phyloP scores from a whole-genome alignment of 2,329 filamentous ascomycete species.

The Ophioceras dolichostomum region DNA sequence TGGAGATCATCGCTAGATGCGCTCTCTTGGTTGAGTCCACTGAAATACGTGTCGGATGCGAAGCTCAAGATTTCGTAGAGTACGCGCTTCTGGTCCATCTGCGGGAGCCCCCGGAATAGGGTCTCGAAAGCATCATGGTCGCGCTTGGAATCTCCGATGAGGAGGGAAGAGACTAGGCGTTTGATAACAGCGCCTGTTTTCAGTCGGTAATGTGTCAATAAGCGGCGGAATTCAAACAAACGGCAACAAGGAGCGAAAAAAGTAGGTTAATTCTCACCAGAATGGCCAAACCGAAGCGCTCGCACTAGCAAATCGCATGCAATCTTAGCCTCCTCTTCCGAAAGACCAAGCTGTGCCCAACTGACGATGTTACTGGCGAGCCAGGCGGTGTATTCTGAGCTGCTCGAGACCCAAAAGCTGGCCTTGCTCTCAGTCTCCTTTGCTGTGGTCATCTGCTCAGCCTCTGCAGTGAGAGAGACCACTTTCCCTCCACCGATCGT shows the following conservation, averaged over 20 bases:
- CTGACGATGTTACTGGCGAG: slow-evolving; percentile 49
- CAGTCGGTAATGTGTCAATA: too few relatives aligned
- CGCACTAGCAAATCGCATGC: slow-evolving; percentile 40
- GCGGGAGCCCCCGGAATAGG: slow-evolving; percentile 22
- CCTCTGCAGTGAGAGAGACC: slow-evolving; percentile 40
- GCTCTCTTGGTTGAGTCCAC: slow-evolving; percentile 5
- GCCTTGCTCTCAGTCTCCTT: slow-evolving; percentile 16
- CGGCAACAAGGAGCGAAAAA: too few relatives aligned
- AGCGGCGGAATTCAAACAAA: too few relatives aligned
- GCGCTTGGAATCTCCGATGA: slow-evolving; percentile 14
- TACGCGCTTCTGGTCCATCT: slow-evolving; percentile 27
- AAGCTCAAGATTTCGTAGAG: slow-evolving; percentile 26
- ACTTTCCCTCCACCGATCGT: slow-evolving; percentile 36
- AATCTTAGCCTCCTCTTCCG: slow-evolving; percentile 24
- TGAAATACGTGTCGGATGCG: slow-evolving; percentile 32
- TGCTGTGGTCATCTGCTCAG: slow-evolving; percentile 34
- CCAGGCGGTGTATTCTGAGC: slow-evolving; percentile 57
- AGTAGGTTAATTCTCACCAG: slow-evolving; percentile 47
- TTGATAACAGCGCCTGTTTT: slow-evolving; percentile 27
- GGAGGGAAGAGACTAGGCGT: slow-evolving; percentile 17
- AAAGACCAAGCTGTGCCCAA: slow-evolving; percentile 23
- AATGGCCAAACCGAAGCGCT: slow-evolving; percentile 59
- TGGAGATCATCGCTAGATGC: too few relatives aligned
- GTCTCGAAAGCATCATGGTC: slow-evolving; percentile 14
- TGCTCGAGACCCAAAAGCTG: slow-evolving; percentile 50